Percentiles rank a stretch among this genome's conserved stretches.
Conservation (phyloP, 2,329 filamentous ascomycete genomes). For the Ophiobolus disseminans region DNA sequence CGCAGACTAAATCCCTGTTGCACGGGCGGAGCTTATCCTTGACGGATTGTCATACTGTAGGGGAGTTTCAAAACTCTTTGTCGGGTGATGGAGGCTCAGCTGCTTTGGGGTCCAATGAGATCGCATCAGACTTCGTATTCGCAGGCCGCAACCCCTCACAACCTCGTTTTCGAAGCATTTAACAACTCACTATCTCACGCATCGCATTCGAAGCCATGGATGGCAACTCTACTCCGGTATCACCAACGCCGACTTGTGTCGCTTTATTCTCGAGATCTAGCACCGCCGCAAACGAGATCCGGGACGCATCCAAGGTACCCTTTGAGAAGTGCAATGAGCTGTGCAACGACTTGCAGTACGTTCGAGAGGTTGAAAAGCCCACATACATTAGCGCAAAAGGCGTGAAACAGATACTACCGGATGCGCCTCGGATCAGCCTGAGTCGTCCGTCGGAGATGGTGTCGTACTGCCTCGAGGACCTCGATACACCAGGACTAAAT, state of each 20-base stretch:
- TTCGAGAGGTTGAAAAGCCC: slow-evolving; percentile 11
- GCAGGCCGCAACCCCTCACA: too few relatives aligned
- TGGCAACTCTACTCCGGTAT: slow-evolving; percentile 10
- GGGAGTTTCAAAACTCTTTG: too few relatives aligned
- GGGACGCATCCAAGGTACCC: slow-evolving; percentile 6
- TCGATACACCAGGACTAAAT: slow-evolving; percentile 22
- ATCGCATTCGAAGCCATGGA: too few relatives aligned
- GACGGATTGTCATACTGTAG: too few relatives aligned
- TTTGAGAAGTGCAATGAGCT: slow-evolving; percentile 18
- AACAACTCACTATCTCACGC: too few relatives aligned
- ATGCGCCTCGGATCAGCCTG: slow-evolving; percentile 22
- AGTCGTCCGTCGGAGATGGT: slow-evolving; percentile 10
- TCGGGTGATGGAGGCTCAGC: too few relatives aligned
- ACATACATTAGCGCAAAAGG: slow-evolving; percentile 11
- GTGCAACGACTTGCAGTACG: slow-evolving; percentile 20
- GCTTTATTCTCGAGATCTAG: slow-evolving; percentile 14
- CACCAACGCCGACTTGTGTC: slow-evolving; percentile 13
- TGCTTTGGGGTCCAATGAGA: too few relatives aligned
- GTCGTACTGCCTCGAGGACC: slow-evolving; percentile 21
- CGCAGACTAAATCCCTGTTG: too few relatives aligned
- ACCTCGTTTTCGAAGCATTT: too few relatives aligned
- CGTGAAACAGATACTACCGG: slow-evolving; percentile 18
- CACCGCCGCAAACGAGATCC: slow-evolving; percentile 9
- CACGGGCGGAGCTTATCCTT: too few relatives aligned
- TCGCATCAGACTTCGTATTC: too few relatives aligned